Conservation (phyloP, 305 asterid species). For the Fraxinus xanthoxyloides region DNA sequence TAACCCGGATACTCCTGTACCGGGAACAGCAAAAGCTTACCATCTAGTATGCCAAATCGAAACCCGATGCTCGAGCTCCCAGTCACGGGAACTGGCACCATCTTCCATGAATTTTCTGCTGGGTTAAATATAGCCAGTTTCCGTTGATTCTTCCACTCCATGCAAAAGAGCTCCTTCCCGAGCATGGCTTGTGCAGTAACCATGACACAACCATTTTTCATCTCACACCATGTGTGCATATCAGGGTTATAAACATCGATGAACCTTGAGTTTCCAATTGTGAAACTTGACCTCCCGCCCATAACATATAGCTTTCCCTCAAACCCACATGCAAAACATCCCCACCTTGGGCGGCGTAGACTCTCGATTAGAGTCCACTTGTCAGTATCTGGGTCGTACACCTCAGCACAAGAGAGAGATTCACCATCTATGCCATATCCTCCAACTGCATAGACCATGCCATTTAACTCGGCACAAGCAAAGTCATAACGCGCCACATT, state of each 20-base stretch:
- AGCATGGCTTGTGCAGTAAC: slow-evolving; percentile 72
- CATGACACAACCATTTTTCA: slow-evolving; percentile 84
- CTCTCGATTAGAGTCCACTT: slow-evolving; percentile 62
- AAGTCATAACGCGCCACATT: slow-evolving; percentile 75
- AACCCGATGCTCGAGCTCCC: slow-evolving; percentile 66
- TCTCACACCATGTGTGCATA: slow-evolving; percentile 50
- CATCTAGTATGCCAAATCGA: slow-evolving; percentile 58
- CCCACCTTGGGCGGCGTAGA: slow-evolving; percentile 73
- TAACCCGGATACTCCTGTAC: slow-evolving; percentile 46
- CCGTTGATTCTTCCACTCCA: slow-evolving; percentile 85
- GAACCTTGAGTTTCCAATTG: slow-evolving; percentile 69
- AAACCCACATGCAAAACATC: slow-evolving; percentile 70
- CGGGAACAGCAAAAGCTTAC: slow-evolving; percentile 61
- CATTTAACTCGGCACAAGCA: slow-evolving; percentile 75
- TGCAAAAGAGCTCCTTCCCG: slow-evolving; percentile 63
- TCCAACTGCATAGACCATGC: slow-evolving; percentile 64
- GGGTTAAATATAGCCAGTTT: slow-evolving; percentile 56
- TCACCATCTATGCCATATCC: slow-evolving; percentile 62
- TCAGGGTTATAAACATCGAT: slow-evolving; percentile 64
- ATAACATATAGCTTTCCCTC: slow-evolving; percentile 71
- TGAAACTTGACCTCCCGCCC: slow-evolving; percentile 85
- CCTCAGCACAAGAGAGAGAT: slow-evolving; percentile 64
- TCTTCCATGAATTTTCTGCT: slow-evolving; percentile 59
- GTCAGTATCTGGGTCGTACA: slow-evolving; percentile 61
- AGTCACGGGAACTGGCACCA: slow-evolving; percentile 53